Conservation (phyloP, 768 basidiomycete species). For the Amanita polypyramis region DNA sequence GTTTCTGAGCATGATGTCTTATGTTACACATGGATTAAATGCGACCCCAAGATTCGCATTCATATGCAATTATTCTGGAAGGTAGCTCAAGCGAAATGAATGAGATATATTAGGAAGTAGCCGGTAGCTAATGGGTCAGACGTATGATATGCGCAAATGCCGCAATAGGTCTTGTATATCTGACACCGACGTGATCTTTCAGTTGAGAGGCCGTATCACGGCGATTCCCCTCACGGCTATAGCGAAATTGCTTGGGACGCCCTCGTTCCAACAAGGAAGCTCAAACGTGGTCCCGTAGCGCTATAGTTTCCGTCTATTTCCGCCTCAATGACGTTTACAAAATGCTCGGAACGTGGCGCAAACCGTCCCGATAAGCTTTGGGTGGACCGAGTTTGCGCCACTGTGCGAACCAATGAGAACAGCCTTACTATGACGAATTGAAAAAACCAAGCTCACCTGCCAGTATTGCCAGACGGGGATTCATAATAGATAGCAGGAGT, state of each 20-base stretch:
- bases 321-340: constrained; percentile 30
- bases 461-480: constrained; percentile 27
- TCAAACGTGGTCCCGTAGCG: constrained; percentile 40
- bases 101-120: neutral
- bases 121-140: neutral
- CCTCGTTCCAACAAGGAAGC: constrained; percentile 30
- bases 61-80: neutral
- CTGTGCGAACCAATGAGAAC: constrained; percentile 15
- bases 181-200: neutral
- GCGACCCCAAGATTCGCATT: constrained; percentile 1
- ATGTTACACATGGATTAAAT: neutral
- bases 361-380: constrained; percentile 29
- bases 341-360: constrained; percentile 26
- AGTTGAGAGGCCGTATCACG: constrained; percentile 31
- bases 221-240: constrained; percentile 33
- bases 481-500: neutral
- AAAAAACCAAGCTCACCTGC: constrained; percentile 22
- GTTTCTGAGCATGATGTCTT: neutral
- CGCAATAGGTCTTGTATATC: neutral
- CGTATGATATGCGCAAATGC: neutral
- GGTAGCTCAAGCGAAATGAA: neutral
- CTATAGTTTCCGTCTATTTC: constrained; percentile 39
- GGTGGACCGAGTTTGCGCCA: constrained; percentile 32
- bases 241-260: constrained; percentile 35
- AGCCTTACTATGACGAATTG: neutral